A percentile compares a stretch with the other conserved stretches of the same genome.
Conservation (phyloP, 2,329 filamentous ascomycete genomes). For the Colletotrichum eremochloae region DNA sequence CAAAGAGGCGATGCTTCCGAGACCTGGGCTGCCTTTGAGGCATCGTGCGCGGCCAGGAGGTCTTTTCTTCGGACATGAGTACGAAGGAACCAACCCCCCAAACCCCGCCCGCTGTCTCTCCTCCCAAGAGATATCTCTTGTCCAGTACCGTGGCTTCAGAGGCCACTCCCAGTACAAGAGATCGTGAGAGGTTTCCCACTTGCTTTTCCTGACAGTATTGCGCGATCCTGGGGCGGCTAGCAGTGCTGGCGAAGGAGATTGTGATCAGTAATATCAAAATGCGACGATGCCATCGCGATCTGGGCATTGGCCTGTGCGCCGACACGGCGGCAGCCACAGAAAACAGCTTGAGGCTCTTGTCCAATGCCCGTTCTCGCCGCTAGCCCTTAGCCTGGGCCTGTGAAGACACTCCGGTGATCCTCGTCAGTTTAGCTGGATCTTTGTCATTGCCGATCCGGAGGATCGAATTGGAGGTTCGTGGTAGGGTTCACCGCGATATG, state of each 20-base stretch:
- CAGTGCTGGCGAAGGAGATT: slow-evolving; percentile 15
- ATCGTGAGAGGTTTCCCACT: slow-evolving; percentile 4
- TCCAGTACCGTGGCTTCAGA: slow-evolving; percentile 6
- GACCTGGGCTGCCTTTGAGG: not conserved
- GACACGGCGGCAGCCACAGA: slow-evolving; percentile 24
- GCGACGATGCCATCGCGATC: slow-evolving; percentile 1
- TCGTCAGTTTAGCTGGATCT: not conserved
- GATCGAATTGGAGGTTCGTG: not conserved
- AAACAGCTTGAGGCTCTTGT: not conserved
- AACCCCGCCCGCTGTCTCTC: not conserved
- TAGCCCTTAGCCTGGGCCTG: slow-evolving; percentile 15
- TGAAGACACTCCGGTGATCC: not conserved
- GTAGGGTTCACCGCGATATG: not conserved
- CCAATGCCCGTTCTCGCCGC: not conserved
- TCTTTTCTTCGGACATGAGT: slow-evolving; percentile 6
- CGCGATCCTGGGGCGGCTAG: slow-evolving; percentile 7
- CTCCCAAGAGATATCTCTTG: not conserved
- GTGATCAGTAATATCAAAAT: slow-evolving; percentile 20
- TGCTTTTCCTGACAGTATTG: slow-evolving; percentile 1
- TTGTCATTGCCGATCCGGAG: not conserved
- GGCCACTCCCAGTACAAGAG: slow-evolving; percentile 1
- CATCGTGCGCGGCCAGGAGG: not conserved
- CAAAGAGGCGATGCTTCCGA: slow-evolving; percentile 3
- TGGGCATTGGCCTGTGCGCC: slow-evolving; percentile 10
- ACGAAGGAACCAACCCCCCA: slow-evolving; percentile 10